phyloP scores from a whole-genome alignment of 2,329 filamentous ascomycete genomes.

The Aspergillus quadrilineatus region DNA sequence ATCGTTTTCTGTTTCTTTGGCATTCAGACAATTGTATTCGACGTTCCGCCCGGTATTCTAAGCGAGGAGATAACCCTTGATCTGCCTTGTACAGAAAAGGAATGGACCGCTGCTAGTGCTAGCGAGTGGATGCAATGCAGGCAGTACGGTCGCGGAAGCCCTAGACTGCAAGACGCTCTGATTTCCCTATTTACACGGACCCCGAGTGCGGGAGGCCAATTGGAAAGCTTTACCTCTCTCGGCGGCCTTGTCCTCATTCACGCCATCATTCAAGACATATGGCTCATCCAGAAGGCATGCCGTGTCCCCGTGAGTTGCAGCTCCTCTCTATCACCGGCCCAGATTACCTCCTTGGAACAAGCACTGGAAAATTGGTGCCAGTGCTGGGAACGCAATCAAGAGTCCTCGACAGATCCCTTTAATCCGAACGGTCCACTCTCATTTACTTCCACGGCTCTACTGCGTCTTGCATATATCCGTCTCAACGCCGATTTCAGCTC shows the following conservation, averaged over 20 bases:
- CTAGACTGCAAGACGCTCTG: conserved; percentile 30
- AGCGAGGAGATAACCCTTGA: conserved; percentile 33
- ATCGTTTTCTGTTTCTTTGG: conserved; percentile 38
- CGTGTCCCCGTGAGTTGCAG: conserved; percentile 26
- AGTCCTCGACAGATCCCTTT: conserved; percentile 35
- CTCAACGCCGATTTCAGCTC: conserved; percentile 37
- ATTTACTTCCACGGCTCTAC: conserved; percentile 35
- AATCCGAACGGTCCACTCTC: conserved; percentile 36
- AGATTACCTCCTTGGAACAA: conserved; percentile 31
- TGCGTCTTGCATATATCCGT: conserved; percentile 36
- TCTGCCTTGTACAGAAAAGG: conserved; percentile 33
- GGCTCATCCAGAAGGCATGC: conserved; percentile 34
- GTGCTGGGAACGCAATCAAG: conserved; percentile 37
- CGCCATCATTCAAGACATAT: conserved; percentile 35
- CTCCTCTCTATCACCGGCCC: conserved; percentile 24
- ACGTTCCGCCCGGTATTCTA: conserved; percentile 32
- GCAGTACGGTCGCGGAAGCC: conserved; percentile 24
- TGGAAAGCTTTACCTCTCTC: conserved; percentile 32
- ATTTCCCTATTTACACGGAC: conserved; percentile 26
- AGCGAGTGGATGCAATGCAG: conserved; percentile 28
- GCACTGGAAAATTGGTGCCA: conserved; percentile 37
- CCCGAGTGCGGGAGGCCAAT: conserved; percentile 8
- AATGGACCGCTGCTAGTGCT: conserved; percentile 30
- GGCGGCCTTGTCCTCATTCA: conserved; percentile 36
- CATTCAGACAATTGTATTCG: conserved; percentile 39